Evolutionary conservation across 208 protist species (phyloP).

Genomic region (Kentomonas sorsogonicus): DNA sequence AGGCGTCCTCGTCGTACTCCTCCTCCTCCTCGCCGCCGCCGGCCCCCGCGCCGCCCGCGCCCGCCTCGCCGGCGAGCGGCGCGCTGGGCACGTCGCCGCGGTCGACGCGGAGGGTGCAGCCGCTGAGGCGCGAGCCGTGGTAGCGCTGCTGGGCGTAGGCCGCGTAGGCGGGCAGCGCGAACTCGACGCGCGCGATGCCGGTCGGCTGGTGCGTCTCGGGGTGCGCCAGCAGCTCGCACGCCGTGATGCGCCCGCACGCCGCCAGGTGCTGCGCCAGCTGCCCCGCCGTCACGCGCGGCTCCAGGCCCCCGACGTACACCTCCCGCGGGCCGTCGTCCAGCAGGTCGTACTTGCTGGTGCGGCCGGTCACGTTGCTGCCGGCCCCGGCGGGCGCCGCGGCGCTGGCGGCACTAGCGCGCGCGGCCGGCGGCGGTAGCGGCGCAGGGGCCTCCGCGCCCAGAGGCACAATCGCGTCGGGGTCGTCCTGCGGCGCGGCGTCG

Average conservation of each 20-base stretch:
- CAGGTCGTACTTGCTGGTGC: conserved; percentile 79
- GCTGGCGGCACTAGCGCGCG: conserved; percentile 4
- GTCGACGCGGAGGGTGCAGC: conserved; percentile 78
- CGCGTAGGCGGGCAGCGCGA: conserved; percentile 78
- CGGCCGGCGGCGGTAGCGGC: not conserved
- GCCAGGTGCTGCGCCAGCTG: conserved; percentile 78
- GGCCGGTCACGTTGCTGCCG: conserved; percentile 50
- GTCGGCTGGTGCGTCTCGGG: conserved; percentile 61
- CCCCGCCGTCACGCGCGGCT: conserved; percentile 66
- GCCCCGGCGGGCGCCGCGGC: conserved; percentile 8
- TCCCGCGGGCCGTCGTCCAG: conserved; percentile 69
- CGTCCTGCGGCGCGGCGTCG: conserved; percentile 16
- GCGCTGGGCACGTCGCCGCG: conserved; percentile 75
- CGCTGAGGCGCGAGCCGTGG: conserved; percentile 76
- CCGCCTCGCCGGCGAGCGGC: conserved; percentile 42
- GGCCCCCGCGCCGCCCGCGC: conserved; percentile 5
- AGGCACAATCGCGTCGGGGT: conserved; percentile 28
- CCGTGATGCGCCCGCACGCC: conserved; percentile 54
- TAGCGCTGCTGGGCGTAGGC: conserved; percentile 74
- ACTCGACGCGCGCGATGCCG: conserved; percentile 71
- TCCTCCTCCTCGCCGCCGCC: conserved; percentile 29
- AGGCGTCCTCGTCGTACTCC: conserved; percentile 71
- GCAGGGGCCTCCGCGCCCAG: conserved; percentile 29
- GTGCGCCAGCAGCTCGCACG: conserved; percentile 75
- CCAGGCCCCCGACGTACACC: conserved; percentile 80